phyloP scores from a whole-genome alignment of 2,329 filamentous ascomycete genomes.

The Exophiala aquamarina region DNA sequence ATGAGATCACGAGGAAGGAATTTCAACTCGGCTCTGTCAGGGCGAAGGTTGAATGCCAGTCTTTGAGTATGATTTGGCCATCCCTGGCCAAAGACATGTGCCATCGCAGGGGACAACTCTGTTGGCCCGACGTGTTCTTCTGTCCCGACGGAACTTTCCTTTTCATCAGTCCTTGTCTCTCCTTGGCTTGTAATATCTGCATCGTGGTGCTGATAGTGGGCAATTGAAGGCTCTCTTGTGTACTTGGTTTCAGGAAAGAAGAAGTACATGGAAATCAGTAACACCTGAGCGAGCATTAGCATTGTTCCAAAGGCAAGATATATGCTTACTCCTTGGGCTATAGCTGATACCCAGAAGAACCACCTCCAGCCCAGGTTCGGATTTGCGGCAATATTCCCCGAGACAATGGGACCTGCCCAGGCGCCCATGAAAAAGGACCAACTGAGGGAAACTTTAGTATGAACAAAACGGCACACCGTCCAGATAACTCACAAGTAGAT shows the following conservation, averaged over 20 bases:
- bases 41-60: too few relatives aligned
- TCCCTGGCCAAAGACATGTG: too few relatives aligned
- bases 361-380: conserved; percentile 53
- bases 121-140: too few relatives aligned
- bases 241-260: conserved; percentile 61
- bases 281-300: too few relatives aligned
- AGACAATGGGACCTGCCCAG: conserved; percentile 55
- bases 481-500: conserved; percentile 61
- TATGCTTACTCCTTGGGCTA: conserved; percentile 48
- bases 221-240: too few relatives aligned
- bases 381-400: conserved; percentile 59
- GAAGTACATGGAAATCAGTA: conserved; percentile 54
- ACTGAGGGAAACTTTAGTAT: conserved; percentile 47
- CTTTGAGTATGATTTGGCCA: too few relatives aligned
- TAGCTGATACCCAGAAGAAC: conserved; percentile 67
- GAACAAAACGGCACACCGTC: conserved; percentile 59
- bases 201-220: too few relatives aligned
- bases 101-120: too few relatives aligned
- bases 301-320: too few relatives aligned
- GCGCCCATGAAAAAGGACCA: conserved; percentile 61
- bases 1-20: conserved; percentile 52
- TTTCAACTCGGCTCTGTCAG: conserved; percentile 29
- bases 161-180: too few relatives aligned
- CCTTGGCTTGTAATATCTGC: too few relatives aligned
- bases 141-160: too few relatives aligned